Conservation (phyloP, 345 rosid species). For the Eucalyptus paniculata region DNA sequence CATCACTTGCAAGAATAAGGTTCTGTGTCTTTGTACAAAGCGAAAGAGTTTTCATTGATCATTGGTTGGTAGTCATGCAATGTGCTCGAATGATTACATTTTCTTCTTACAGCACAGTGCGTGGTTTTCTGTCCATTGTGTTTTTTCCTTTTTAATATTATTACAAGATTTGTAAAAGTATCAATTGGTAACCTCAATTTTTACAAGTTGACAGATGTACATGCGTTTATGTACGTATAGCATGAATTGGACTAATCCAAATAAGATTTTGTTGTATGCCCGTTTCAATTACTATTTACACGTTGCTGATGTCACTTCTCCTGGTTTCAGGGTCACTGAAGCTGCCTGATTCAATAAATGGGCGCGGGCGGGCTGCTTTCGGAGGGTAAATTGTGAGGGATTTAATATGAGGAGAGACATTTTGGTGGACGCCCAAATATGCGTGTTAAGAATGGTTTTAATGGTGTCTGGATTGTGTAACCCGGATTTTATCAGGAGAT, state of each 20-base stretch:
- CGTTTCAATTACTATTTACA: neutral
- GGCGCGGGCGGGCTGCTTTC: neutral
- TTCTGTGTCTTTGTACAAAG: neutral
- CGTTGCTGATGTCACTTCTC: neutral
- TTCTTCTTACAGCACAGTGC: neutral
- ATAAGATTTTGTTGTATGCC: neutral
- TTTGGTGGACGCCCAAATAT: neutral
- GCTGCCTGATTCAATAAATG: neutral
- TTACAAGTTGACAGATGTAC: neutral
- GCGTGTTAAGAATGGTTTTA: neutral
- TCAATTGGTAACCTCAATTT: neutral
- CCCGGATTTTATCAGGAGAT: neutral
- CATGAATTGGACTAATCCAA: neutral
- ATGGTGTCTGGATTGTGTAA: neutral
- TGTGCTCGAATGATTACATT: neutral
- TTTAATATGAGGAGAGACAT: neutral
- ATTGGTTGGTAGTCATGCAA: neutral
- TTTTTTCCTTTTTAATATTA: neutral
- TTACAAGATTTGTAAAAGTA: neutral
- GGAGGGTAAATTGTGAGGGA: neutral
- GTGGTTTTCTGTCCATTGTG: neutral
- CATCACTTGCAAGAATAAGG: neutral
- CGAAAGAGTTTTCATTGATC: neutral
- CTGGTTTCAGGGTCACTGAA: neutral
- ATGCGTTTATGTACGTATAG: neutral